Conservation (phyloP, 805 yeast species). For the Starmerella roubikii region DNA sequence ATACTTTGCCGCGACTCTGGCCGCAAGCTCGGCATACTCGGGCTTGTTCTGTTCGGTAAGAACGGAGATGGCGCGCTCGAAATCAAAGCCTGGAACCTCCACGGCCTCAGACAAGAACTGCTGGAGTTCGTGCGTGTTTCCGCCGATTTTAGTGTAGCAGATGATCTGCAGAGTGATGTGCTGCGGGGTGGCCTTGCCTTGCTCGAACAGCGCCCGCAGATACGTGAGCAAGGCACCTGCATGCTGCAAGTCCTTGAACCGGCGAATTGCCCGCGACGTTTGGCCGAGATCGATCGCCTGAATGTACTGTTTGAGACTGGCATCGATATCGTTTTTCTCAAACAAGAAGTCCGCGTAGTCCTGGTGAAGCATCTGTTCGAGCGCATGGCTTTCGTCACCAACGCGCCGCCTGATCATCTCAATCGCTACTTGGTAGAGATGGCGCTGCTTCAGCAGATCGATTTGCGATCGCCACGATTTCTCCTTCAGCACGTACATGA, state of each 20-base stretch:
- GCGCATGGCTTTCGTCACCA: slow-evolving; percentile 1
- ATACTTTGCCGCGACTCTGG: slow-evolving; percentile 51
- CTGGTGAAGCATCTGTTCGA: slow-evolving; percentile 26
- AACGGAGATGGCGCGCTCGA: slow-evolving; percentile 50
- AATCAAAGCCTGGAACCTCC: slow-evolving; percentile 36
- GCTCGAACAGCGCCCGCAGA: slow-evolving; percentile 44
- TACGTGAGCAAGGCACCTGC: slow-evolving; percentile 51
- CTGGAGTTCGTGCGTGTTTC: slow-evolving; percentile 39
- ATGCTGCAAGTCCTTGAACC: slow-evolving; percentile 64
- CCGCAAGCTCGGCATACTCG: slow-evolving; percentile 52
- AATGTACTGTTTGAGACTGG: slow-evolving; percentile 65
- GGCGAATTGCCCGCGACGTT: slow-evolving; percentile 64
- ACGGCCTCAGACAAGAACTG: slow-evolving; percentile 39
- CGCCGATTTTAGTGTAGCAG: slow-evolving; percentile 62
- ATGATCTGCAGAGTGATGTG: slow-evolving; percentile 71
- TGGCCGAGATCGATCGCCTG: slow-evolving; percentile 41
- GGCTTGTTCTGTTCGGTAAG: slow-evolving; percentile 45
- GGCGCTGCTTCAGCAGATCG: slow-evolving; percentile 52
- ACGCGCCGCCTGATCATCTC: slow-evolving; percentile 36
- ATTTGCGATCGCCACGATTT: slow-evolving; percentile 55
- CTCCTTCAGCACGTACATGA: slow-evolving; percentile 54
- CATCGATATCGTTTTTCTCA: slow-evolving; percentile 47
- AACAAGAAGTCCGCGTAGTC: slow-evolving; percentile 63
- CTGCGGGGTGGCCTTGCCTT: slow-evolving; percentile 50
- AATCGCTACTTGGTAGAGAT: slow-evolving; percentile 59